Evolutionary conservation across 2,329 filamentous ascomycete species (phyloP).

Genomic region (Neofusicoccum parvum): DNA sequence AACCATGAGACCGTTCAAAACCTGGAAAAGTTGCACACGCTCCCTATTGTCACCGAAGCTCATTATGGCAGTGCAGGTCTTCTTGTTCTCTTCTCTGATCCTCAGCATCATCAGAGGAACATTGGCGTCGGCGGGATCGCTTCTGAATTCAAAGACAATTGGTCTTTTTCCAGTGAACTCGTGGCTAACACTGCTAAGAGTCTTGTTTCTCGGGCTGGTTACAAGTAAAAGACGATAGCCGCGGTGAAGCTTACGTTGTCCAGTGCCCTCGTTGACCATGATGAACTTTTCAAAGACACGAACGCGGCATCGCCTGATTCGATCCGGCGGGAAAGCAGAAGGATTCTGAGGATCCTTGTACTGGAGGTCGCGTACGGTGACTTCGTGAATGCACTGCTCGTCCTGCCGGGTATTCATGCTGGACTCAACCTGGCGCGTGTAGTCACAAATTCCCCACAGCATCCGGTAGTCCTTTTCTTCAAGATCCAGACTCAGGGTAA

Average conservation of each 20-base stretch:
- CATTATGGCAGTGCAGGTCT: slow-evolving; percentile 68
- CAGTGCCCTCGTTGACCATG: slow-evolving; percentile 71
- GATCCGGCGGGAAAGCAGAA: slow-evolving; percentile 73
- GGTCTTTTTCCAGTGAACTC: slow-evolving; percentile 66
- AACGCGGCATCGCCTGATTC: slow-evolving; percentile 70
- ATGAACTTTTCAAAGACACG: slow-evolving; percentile 73
- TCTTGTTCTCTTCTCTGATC: slow-evolving; percentile 61
- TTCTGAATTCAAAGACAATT: slow-evolving; percentile 71
- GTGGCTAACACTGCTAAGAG: slow-evolving; percentile 75
- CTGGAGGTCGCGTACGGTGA: slow-evolving; percentile 72
- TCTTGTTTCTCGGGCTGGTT: slow-evolving; percentile 75
- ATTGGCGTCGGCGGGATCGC: slow-evolving; percentile 62
- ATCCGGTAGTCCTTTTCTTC: slow-evolving; percentile 76
- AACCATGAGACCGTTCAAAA: slow-evolving; percentile 73
- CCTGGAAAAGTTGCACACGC: slow-evolving; percentile 69
- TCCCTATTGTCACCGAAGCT: slow-evolving; percentile 76
- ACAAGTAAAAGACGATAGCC: slow-evolving; percentile 79
- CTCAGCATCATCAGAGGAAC: slow-evolving; percentile 71
- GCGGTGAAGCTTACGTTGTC: slow-evolving; percentile 71
- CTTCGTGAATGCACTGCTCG: slow-evolving; percentile 70
- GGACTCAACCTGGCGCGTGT: slow-evolving; percentile 73
- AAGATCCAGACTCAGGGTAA: slow-evolving; percentile 71
- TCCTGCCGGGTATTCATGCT: slow-evolving; percentile 69
- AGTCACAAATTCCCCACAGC: slow-evolving; percentile 83
- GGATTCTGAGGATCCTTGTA: slow-evolving; percentile 76